Evolutionary conservation across 2,329 filamentous ascomycete genomes (phyloP).

Genomic region (Pseudophaeomoniella oleicola): DNA sequence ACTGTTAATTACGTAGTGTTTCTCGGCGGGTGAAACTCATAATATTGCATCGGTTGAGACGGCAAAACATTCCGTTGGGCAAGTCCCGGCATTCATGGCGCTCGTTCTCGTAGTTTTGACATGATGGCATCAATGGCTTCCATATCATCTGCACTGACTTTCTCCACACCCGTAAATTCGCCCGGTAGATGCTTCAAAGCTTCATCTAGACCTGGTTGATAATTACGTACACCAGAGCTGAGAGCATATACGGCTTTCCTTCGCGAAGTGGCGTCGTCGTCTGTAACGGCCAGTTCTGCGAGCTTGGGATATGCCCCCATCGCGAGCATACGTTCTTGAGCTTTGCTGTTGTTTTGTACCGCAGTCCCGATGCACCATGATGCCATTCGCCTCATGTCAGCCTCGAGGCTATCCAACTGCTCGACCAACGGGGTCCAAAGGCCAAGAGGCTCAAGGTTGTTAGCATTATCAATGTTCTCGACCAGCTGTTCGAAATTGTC

Average conservation of each 20-base stretch:
- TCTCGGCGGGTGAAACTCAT: too few species aligned
- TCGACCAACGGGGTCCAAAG: conserved; percentile 71
- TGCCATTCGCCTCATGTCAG: conserved; percentile 66
- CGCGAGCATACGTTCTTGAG: conserved; percentile 56
- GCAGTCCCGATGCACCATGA: conserved; percentile 93
- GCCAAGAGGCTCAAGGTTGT: conserved; percentile 66
- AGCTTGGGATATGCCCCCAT: conserved; percentile 56
- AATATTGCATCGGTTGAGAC: too few species aligned
- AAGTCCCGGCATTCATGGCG: too few species aligned
- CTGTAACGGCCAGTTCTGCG: conserved; percentile 47
- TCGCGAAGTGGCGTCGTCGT: conserved; percentile 49
- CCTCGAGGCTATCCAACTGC: conserved; percentile 52
- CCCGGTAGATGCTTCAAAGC: conserved; percentile 53
- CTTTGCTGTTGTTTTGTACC: conserved; percentile 85
- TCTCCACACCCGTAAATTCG: conserved; percentile 42
- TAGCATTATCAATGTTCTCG: conserved; percentile 89
- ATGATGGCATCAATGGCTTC: conserved; percentile 67
- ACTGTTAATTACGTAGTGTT: too few species aligned
- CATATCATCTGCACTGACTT: conserved; percentile 77
- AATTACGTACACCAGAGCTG: conserved; percentile 75
- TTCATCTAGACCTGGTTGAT: conserved; percentile 57
- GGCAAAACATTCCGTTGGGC: too few species aligned
- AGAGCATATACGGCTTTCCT: conserved; percentile 84
- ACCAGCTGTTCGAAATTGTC: conserved; percentile 93
- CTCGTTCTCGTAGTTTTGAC: conserved; percentile 39